Conservation (phyloP, 371 early-diverging fungal species). For the Mucor piriformis region DNA sequence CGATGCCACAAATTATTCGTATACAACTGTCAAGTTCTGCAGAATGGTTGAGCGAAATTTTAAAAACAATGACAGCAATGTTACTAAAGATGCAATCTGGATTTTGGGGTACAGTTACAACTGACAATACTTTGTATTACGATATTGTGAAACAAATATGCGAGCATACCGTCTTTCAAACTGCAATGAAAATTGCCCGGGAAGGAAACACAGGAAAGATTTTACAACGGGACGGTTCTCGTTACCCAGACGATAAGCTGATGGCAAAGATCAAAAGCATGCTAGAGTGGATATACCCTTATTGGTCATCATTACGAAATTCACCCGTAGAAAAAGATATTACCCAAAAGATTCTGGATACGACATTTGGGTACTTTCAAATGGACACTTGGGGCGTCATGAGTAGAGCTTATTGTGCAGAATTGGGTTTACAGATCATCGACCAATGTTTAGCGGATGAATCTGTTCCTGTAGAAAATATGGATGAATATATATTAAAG, state of each 20-base stretch:
- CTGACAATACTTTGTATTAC: constrained; percentile 13
- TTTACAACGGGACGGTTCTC: constrained; percentile 38
- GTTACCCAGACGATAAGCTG: constrained; percentile 42
- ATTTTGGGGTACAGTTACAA: constrained; percentile 30
- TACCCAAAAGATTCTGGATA: constrained; percentile 33
- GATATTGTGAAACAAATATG: constrained; percentile 37
- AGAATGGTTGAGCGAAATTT: constrained; percentile 32
- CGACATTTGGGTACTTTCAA: constrained; percentile 46
- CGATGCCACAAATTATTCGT: constrained; percentile 20
- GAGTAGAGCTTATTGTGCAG: constrained; percentile 38
- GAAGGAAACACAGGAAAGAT: constrained; percentile 37
- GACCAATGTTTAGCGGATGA: constrained; percentile 30
- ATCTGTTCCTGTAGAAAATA: constrained; percentile 22
- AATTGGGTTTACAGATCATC: constrained; percentile 38
- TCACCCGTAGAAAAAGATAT: constrained; percentile 25
- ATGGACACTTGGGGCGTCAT: constrained; percentile 34
- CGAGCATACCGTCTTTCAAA: constrained; percentile 35
- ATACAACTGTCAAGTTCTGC: constrained; percentile 20
- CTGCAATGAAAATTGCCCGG: constrained; percentile 39
- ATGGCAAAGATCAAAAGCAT: constrained; percentile 36
- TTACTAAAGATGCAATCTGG: constrained; percentile 28
- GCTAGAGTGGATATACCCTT: constrained; percentile 44
- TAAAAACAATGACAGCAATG: constrained; percentile 37
- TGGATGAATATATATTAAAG: constrained; percentile 29
- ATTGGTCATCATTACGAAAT: constrained; percentile 34